Percentiles rank a stretch among this genome's conserved stretches.
Evolutionary conservation across 257 asterid species (phyloP).

Genomic region (Lavandula angustifolia): DNA sequence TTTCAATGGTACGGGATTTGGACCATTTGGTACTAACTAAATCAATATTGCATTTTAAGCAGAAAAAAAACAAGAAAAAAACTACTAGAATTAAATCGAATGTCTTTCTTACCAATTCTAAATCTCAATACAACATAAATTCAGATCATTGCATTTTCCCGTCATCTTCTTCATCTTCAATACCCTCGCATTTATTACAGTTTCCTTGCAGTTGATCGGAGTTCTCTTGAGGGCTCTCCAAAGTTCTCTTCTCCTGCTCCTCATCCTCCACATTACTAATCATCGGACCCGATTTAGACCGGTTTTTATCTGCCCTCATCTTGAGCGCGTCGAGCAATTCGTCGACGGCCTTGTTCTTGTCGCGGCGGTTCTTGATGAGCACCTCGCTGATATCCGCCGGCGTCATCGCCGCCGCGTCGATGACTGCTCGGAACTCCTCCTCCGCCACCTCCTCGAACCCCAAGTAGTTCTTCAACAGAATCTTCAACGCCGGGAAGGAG

Average conservation of each 20-base stretch:
- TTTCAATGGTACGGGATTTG: not conserved
- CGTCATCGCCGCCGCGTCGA: conserved; percentile 71
- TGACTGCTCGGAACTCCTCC: conserved; percentile 47
- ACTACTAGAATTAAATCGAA: too few species aligned
- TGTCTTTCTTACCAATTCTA: not conserved
- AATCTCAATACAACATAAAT: not conserved
- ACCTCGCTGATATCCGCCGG: conserved; percentile 95
- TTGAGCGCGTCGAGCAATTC: conserved; percentile 59
- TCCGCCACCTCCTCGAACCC: conserved; percentile 48
- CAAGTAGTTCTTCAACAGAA: conserved; percentile 71
- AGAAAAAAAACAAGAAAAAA: conserved; percentile 27
- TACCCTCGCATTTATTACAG: conserved; percentile 26
- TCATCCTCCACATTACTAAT: conserved; percentile 38
- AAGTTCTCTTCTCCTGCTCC: conserved; percentile 61
- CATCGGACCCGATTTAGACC: conserved; percentile 10
- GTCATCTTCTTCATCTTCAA: conserved; percentile 21
- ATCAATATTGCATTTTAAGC: conserved; percentile 21
- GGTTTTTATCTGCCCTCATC: conserved; percentile 48
- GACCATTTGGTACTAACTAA: conserved; percentile 2
- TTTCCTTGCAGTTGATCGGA: conserved; percentile 31
- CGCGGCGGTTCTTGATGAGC: conserved; percentile 73
- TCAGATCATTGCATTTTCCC: conserved; percentile 29
- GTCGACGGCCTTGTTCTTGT: conserved; percentile 49
- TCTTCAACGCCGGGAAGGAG: conserved; percentile 58
- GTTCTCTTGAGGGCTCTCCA: conserved; percentile 51